Conservation (phyloP, 495 filamentous ascomycete species). For the Pseudoneurospora amorphoporcata region DNA sequence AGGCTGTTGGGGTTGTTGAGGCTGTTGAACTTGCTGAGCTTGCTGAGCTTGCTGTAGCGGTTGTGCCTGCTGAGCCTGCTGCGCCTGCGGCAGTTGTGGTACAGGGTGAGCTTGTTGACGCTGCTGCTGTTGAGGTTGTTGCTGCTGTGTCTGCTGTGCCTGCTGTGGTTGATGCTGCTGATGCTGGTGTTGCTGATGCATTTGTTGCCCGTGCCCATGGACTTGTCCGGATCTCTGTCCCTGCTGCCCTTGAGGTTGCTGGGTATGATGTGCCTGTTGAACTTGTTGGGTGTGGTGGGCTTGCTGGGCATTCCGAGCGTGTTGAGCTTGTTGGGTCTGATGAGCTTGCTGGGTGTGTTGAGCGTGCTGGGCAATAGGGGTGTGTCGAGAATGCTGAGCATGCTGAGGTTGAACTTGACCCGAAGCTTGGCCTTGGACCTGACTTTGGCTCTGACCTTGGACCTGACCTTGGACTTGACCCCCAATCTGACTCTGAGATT, state of each 20-base stretch:
- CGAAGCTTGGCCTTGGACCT: background rate
- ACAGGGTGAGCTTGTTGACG: constrained; percentile 3
- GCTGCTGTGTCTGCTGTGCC: constrained; percentile 13
- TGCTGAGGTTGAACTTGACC: background rate
- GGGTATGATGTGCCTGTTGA: constrained; percentile 9
- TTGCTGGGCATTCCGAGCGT: background rate
- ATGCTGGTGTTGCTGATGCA: constrained; percentile 3
- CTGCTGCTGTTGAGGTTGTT: constrained; percentile 8
- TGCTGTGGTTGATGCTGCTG: constrained; percentile 7
- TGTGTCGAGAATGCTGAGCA: constrained; percentile 8
- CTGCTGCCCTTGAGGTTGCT: constrained; percentile 10
- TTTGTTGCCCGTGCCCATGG: background rate
- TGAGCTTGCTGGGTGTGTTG: background rate
- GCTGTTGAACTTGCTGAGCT: background rate
- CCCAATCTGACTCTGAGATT: background rate
- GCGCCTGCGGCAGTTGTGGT: background rate
- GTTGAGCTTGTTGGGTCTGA: background rate
- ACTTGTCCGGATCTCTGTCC: constrained; percentile 7
- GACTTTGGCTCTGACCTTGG: background rate
- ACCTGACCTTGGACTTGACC: background rate
- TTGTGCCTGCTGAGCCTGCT: background rate
- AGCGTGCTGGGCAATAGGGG: constrained; percentile 4
- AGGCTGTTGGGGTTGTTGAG: background rate
- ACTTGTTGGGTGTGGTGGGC: constrained; percentile 1
- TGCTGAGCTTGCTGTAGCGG: background rate